These are phyloP conservation scores for Trifolium subterraneum DNA, from an alignment of 306 rosid species.

Conservation along the genomic window DNA sequence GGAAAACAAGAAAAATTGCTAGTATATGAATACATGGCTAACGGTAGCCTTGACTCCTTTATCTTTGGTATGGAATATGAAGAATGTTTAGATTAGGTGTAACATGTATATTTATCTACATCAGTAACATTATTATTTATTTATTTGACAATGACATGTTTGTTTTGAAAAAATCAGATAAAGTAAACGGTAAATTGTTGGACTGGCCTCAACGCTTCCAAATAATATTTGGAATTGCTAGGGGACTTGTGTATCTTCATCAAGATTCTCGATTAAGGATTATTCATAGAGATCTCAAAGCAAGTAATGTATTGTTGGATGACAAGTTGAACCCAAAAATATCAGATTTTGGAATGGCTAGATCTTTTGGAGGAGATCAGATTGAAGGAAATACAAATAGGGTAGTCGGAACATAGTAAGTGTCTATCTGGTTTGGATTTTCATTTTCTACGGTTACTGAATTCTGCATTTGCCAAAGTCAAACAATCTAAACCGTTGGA, in stretches of 20 bases:
- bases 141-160: background rate
- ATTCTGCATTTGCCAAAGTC: background rate
- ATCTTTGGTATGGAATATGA: conserved; percentile 41
- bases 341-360: conserved; percentile 71
- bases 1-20: conserved; percentile 44
- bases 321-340: conserved; percentile 57
- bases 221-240: conserved; percentile 53
- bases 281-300: conserved; percentile 65
- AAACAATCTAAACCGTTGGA: background rate
- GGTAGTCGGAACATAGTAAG: conserved; percentile 68
- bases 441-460: background rate
- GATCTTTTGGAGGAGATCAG: conserved; percentile 56
- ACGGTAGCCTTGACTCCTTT: conserved; percentile 37
- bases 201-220: conserved; percentile 56
- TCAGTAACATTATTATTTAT: background rate
- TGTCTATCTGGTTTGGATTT: background rate
- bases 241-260: conserved; percentile 62
- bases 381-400: conserved; percentile 61
- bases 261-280: conserved; percentile 65
- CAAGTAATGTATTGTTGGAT: conserved; percentile 65
- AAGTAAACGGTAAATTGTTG: conserved; percentile 28
- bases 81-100: background rate
- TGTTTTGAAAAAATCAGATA: conserved; percentile 36
- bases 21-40: conserved; percentile 37
- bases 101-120: background rate